Percentiles rank a stretch among this genome's conserved stretches.
phyloP scores from a whole-genome alignment of 2,329 filamentous ascomycete genomes.

The Trichoderma polysporum region DNA sequence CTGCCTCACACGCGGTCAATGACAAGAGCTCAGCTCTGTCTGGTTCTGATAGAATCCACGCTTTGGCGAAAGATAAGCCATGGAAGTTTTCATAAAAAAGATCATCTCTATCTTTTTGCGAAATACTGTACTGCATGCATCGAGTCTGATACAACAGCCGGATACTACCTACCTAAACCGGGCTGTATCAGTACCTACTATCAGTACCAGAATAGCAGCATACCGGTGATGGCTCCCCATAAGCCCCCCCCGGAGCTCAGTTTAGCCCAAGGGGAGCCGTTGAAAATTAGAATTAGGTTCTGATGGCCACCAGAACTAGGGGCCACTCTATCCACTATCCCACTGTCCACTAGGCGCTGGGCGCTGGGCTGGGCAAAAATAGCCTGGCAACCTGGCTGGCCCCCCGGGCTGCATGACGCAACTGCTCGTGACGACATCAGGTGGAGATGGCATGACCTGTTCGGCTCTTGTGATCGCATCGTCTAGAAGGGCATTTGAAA shows the following conservation, averaged over 20 bases:
- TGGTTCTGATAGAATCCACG: neutral
- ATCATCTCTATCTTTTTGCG: too few species aligned
- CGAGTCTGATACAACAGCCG: too few species aligned
- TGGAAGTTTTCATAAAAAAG: neutral
- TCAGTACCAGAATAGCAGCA: too few species aligned
- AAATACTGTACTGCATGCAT: too few species aligned
- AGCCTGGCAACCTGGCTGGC: too few species aligned
- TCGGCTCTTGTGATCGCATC: neutral
- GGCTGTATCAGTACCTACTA: too few species aligned
- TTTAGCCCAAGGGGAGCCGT: neutral
- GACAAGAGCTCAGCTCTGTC: neutral
- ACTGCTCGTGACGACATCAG: conserved; percentile 9
- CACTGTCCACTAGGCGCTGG: neutral
- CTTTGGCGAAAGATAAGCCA: too few species aligned
- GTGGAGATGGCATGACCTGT: conserved; percentile 13
- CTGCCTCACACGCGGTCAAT: neutral
- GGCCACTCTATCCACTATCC: neutral
- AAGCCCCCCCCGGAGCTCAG: neutral
- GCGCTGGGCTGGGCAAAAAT: neutral
- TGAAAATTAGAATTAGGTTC: neutral
- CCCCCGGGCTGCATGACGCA: conserved; percentile 11
- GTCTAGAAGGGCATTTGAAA: neutral
- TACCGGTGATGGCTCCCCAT: neutral
- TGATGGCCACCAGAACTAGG: neutral
- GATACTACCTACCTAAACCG: too few species aligned